phyloP scores from a whole-genome alignment of 179 eudicot genomes.

The Spergularia azorica region DNA sequence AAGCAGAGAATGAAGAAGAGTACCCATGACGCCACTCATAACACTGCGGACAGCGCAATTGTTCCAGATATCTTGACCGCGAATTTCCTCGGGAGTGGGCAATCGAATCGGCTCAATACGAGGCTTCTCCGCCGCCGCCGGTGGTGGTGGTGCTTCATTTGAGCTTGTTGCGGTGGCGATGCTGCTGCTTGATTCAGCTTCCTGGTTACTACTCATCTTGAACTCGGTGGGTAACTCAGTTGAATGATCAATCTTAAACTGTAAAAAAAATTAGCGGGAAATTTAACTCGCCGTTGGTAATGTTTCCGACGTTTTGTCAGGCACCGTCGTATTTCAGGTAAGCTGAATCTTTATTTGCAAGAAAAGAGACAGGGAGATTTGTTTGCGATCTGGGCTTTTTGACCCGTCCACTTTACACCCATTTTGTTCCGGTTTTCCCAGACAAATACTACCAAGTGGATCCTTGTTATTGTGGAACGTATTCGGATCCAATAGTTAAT shows the following conservation, averaged over 20 bases:
- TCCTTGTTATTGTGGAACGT: no score
- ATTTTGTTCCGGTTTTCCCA: no score
- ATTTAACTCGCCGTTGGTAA: no score
- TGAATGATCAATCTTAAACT: no score
- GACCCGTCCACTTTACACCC: no score
- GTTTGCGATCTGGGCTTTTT: no score
- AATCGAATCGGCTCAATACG: constrained; percentile 54
- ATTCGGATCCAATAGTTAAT: no score
- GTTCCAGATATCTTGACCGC: constrained; percentile 94
- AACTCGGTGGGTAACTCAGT: not conserved
- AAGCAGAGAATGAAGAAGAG: not conserved
- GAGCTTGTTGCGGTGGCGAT: no score
- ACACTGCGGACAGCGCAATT: constrained; percentile 92
- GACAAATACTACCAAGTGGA: no score
- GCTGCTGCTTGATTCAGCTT: constrained; percentile 34
- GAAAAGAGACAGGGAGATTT: not conserved
- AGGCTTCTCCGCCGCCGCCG: constrained; percentile 31
- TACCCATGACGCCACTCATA: constrained; percentile 88
- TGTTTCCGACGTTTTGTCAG: not conserved
- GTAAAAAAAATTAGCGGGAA: no score
- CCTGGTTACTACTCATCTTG: constrained; percentile 43
- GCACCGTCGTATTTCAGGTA: not conserved
- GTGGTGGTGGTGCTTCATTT: not conserved
- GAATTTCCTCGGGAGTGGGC: constrained; percentile 76
- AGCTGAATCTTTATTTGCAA: constrained; percentile 1